Evolutionary conservation across 2,329 filamentous ascomycete genomes (phyloP), one percentile per base, ranked within the genome.

Genomic region (Amauroascus verrucosus): DNA sequence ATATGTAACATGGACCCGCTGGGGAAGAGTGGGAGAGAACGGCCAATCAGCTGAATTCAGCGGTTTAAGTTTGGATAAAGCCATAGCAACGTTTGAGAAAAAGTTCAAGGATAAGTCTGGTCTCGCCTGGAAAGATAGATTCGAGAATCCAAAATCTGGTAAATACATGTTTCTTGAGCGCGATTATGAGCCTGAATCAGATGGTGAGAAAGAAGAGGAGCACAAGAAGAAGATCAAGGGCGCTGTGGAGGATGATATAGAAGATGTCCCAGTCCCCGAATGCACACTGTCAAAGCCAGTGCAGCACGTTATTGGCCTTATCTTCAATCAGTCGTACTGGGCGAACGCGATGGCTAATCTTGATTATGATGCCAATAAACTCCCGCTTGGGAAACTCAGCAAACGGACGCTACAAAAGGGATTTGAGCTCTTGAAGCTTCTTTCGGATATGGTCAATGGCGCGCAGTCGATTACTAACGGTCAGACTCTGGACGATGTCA

Each of bases 351-450:
- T 76, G 64, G 65, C 64, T 1, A 63, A 65, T 4, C 67, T 75
- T 62, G 65, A 67, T 1, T 75, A 75, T 49, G 72, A 76, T 46
- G 69, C 68, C 1, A 64, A 84, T 58, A 94, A 94, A 67, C 73
- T 95, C 38, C 88, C 88, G 0, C 73, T 95, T 1, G 89, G 88
- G 3, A 94, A 93, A 65, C 77, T 95, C 22, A 88, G 86, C 74
- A 88, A 90, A 62, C 71, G 77, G 11, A 93, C 86, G 18, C 84
- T 95, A 59, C 78, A 76, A 26, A 77, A 78, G 13, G 89, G 88
- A 6, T 95, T 87, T 64, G 79, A 88, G 62, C 75, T 82, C 6
- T 75, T 95, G 51, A 91, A 93, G 63, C 80, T 88, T 37, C 75
- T 95, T 3, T 79, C 85, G 0, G 80, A 77, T 3, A 70, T 89